Percentiles rank a stretch among this genome's conserved stretches.
Evolutionary conservation across 306 rosid species (phyloP).

Genomic region (Prosopis cineraria): DNA sequence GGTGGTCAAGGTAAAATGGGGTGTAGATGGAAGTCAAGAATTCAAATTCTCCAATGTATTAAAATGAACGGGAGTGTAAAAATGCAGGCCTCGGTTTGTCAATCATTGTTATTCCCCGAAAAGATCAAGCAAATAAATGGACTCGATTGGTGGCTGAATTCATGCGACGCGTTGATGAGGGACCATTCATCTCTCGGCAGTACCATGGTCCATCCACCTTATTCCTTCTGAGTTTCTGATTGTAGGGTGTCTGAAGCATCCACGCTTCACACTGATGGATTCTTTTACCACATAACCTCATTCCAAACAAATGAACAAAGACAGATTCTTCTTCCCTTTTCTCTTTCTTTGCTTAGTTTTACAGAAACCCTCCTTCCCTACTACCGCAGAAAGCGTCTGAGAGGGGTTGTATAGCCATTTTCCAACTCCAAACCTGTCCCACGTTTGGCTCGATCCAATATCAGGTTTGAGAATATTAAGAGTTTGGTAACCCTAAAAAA

Average conservation of each 20-base stretch:
- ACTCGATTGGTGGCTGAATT: slow-evolving; percentile 16
- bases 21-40: too few species aligned
- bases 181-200: slow-evolving; percentile 25
- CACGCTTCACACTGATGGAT: slow-evolving; percentile 26
- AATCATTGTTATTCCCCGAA: not conserved
- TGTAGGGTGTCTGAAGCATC: slow-evolving; percentile 21
- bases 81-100: not conserved
- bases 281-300: not conserved
- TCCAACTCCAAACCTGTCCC: not conserved
- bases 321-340: not conserved
- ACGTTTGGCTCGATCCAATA: not conserved
- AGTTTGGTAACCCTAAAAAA: too few species aligned
- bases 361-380: not conserved
- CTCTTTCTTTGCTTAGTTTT: not conserved
- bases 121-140: not conserved
- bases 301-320: not conserved
- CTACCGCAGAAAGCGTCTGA: not conserved
- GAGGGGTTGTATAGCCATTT: not conserved
- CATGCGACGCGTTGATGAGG: slow-evolving; percentile 29
- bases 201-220: slow-evolving; percentile 24
- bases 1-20: too few species aligned
- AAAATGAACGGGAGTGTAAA: not conserved
- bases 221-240: slow-evolving; percentile 11
- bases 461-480: not conserved
- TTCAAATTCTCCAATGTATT: too few species aligned